phyloP scores from a whole-genome alignment of 2,329 filamentous ascomycete species.

The Fusarium miscanthi region DNA sequence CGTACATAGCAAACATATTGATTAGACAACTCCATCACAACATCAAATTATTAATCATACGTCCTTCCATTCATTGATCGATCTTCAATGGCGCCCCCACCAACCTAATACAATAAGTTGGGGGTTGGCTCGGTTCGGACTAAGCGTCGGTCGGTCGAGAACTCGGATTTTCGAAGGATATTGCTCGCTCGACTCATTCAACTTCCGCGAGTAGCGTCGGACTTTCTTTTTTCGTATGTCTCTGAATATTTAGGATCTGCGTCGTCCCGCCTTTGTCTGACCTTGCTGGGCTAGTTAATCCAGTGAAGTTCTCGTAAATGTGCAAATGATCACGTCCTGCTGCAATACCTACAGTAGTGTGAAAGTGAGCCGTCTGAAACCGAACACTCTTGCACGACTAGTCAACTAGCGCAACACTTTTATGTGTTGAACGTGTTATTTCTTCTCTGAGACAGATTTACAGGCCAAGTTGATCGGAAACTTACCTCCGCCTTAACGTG shows the following conservation, averaged over 20 bases:
- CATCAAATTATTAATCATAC: neutral
- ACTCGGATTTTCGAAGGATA: slow-evolving; percentile 26
- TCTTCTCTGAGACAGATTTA: neutral
- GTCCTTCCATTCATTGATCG: neutral
- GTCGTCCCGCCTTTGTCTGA: slow-evolving; percentile 4
- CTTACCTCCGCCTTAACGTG: slow-evolving; percentile 8
- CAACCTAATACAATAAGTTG: slow-evolving; percentile 1
- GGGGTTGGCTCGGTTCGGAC: slow-evolving; percentile 24
- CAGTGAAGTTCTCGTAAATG: neutral
- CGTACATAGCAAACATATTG: neutral
- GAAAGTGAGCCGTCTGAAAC: slow-evolving; percentile 24
- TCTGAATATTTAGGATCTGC: neutral
- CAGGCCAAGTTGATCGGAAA: slow-evolving; percentile 5
- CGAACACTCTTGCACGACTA: slow-evolving; percentile 8
- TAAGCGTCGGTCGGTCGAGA: slow-evolving; percentile 26
- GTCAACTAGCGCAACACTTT: slow-evolving; percentile 6
- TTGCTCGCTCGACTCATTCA: neutral
- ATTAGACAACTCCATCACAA: neutral
- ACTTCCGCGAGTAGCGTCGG: slow-evolving; percentile 12
- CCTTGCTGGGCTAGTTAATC: neutral
- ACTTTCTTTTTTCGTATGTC: neutral
- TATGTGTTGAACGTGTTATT: neutral
- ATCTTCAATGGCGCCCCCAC: slow-evolving; percentile 11
- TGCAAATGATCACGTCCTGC: slow-evolving; percentile 9
- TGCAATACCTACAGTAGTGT: neutral